Base-by-base conservation (phyloP, 352 stramenopile species). In the Globisporangium iwayamae region DNA sequence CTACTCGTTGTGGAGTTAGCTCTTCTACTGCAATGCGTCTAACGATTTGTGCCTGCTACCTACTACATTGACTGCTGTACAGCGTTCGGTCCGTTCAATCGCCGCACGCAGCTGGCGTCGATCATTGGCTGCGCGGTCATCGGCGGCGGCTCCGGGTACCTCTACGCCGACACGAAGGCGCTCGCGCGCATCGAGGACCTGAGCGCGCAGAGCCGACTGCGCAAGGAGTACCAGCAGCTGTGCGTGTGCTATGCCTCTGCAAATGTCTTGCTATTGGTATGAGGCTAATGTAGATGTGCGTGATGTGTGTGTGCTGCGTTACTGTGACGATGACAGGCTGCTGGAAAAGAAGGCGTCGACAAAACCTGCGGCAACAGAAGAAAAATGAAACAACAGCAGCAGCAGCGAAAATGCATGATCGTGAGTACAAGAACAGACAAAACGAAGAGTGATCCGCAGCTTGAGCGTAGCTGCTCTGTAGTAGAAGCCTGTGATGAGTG, bases 201-300 rank as follows among this genome's bases (percentile, higher is more conserved):
- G 45, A 94, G 85, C 52, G 85, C 85, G 51, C 83, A 78, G 38
- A 92, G 83, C 65, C 78, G 73, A 1, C 66, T 94, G 62, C 81
- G 85, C 68, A 92, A 94, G 62, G 76, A 94, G 53, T 86, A 89
- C 72, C 82, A 90, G 68, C 83, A 94, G 62, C 74, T 92, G 83
- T 92, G 57, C 58, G 75, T 73, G 2, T 3, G 3, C 10, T 16
- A 45, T n/a, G 13, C 39, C 20, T 13, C 14, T 46, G 39, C 9
- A 43, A 46, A 18, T 46, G 39, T 46, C 14, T 36, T 36, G 32
- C 13, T n/a, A 46, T 46, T n/a, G 39, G 9, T 46, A n/a, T 6
- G 39, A 46, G 6, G 3, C 34, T 34, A 14, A 54, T 56, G 45
- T 3, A 34, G 22, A 52, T 34, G 30, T 51, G 25, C n/a, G 10